Conservation (phyloP, 2,329 filamentous ascomycete genomes). For the Simplicillium aogashimaense region DNA sequence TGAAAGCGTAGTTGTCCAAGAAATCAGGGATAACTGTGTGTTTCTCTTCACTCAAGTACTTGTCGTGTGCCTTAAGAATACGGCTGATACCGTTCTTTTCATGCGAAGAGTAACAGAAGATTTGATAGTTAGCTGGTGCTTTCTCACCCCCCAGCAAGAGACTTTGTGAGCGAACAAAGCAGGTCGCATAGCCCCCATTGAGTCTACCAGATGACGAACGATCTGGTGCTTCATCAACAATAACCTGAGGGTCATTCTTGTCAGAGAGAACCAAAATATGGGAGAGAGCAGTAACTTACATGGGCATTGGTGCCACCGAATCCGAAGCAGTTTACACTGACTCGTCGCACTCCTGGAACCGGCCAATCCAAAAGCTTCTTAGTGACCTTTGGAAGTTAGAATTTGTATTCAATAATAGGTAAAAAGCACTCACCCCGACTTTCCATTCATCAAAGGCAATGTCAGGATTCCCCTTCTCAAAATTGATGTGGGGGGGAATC, state of each 20-base stretch:
- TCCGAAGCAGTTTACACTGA: conserved; percentile 47
- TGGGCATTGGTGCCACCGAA: conserved; percentile 49
- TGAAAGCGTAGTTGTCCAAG: conserved; percentile 34
- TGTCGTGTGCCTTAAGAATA: conserved; percentile 22
- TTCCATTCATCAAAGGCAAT: conserved; percentile 37
- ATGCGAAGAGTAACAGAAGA: conserved; percentile 34
- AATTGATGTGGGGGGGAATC: conserved; percentile 44
- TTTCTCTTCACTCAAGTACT: conserved; percentile 16
- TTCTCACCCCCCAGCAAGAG: not conserved
- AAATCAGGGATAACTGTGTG: conserved; percentile 7
- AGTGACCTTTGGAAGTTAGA: conserved; percentile 23
- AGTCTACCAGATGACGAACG: too few relatives aligned
- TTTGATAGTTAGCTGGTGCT: conserved; percentile 16
- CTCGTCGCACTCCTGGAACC: conserved; percentile 30
- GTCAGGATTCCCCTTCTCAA: conserved; percentile 31
- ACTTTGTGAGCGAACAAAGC: too few relatives aligned
- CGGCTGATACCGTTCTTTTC: conserved; percentile 28
- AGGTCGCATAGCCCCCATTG: too few relatives aligned
- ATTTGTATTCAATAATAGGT: not conserved
- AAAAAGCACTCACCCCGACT: conserved; percentile 27
- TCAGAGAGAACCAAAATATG: not conserved
- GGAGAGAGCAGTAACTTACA: conserved; percentile 23
- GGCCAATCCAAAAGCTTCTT: conserved; percentile 32
- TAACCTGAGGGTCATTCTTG: conserved; percentile 13
- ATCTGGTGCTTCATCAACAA: conserved; percentile 27